Evolutionary conservation across 345 rosid species (phyloP).

Genomic region (Abelmoschus esculentus): DNA sequence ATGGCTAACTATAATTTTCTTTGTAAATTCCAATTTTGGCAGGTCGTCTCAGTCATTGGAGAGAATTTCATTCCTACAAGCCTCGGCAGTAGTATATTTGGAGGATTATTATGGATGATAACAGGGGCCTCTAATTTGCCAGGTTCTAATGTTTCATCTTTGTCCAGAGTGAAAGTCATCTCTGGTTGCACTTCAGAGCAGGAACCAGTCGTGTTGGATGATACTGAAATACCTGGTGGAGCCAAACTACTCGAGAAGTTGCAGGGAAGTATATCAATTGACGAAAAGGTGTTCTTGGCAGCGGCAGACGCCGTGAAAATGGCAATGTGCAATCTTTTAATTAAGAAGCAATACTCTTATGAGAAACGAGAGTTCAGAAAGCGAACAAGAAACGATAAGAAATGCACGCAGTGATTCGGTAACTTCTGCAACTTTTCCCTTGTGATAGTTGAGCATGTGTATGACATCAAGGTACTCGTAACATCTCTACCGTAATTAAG

Average conservation of each 20-base stretch:
- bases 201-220: conserved; percentile 30
- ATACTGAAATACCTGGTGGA: conserved; percentile 57
- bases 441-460: background rate
- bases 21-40: conserved; percentile 6
- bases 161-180: conserved; percentile 44
- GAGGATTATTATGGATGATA: conserved; percentile 61
- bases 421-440: background rate
- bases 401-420: conserved; percentile 28
- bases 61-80: conserved; percentile 75
- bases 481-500: conserved; percentile 16
- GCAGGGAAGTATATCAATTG: conserved; percentile 53
- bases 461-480: conserved; percentile 17
- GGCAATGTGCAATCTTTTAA: conserved; percentile 67
- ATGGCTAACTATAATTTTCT: background rate
- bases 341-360: conserved; percentile 74
- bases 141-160: conserved; percentile 38
- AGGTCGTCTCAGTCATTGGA: conserved; percentile 47
- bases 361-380: conserved; percentile 77
- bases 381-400: conserved; percentile 80
- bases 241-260: conserved; percentile 47
- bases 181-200: conserved; percentile 26
- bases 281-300: conserved; percentile 48
- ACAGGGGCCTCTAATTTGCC: conserved; percentile 61
- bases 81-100: conserved; percentile 33
- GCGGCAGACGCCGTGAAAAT: conserved; percentile 77